Base-by-base conservation (phyloP, 768 basidiomycete genomes). In the Lactifluus piperatus region DNA sequence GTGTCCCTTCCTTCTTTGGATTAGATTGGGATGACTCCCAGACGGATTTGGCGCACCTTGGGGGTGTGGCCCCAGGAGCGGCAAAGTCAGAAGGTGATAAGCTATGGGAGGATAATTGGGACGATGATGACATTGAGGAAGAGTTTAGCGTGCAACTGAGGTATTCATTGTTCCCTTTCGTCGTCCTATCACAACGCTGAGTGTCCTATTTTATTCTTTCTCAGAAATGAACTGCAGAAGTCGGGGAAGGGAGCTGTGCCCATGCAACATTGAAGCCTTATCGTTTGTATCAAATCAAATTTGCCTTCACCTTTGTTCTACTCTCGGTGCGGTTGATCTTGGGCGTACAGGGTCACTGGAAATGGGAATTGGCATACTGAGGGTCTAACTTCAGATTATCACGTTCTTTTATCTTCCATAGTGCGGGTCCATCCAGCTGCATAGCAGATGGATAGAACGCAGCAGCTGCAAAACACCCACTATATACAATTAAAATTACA, bases 101-200 rank as follows among this genome's bases (percentile, higher is more conserved):
- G 68, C 76, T 99, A 11, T 99, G 97, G 97, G 97, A 99, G 76
- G 97, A 98, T 66, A 97, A 97, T 71, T 99, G 97, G 97, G 97
- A 99, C 68, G 97, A 99, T 67, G 97, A 99, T 74, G 95, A 98
- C 73, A 85, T 97, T 62, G 95, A 95, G 70, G 94, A 97, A 66
- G 93, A 97, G 65, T 99, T 99, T 70, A 94, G 91, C 67, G 85
- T 90, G 53, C 93, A 97, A 73, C 76, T 99, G 65, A 83, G 97
- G 97, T 94, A 69, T 66, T 88, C 75, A 11, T 27, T 9, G n/a
- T 18, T 3, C 3, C 41, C 14, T 29, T 10, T n/a, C n/a, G 9
- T 24, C 16, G 11, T n/a, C 32, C 3, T 4, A 20, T 6, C 8
- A 16, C 5, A 43, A 2, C 11, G 32, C 37, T 51, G 10, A 56